phyloP scores from a whole-genome alignment of 1,139 yeast species.

The Taphrina sp. region DNA sequence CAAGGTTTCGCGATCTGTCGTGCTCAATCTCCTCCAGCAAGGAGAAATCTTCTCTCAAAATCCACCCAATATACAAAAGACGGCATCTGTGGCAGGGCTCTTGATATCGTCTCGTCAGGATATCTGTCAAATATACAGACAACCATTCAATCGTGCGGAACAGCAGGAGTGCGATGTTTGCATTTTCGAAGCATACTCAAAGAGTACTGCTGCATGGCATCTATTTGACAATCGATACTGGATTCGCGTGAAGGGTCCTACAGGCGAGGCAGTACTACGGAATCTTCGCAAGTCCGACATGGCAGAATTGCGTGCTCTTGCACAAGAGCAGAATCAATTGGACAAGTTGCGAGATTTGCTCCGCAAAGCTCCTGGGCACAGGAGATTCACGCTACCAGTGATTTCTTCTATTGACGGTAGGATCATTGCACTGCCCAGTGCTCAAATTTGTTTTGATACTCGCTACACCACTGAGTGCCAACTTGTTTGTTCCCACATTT shows the following conservation, averaged over 20 bases:
- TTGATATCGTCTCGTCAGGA: not conserved
- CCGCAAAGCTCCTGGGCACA: not conserved
- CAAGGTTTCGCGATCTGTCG: no score
- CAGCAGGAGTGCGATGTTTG: not conserved
- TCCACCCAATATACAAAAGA: no score
- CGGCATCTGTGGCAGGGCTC: no score
- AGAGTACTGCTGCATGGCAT: not conserved
- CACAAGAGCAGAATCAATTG: not conserved
- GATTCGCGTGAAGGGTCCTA: not conserved
- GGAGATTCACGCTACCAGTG: constrained; percentile 23
- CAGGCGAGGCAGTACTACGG: not conserved
- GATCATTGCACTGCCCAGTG: constrained; percentile 21
- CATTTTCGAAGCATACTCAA: not conserved
- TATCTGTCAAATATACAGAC: constrained; percentile 1
- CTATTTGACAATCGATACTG: constrained; percentile 23
- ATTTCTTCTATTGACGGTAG: not conserved
- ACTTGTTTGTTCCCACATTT: not conserved
- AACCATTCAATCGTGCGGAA: constrained; percentile 13
- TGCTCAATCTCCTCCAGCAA: no score
- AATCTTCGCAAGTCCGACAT: constrained; percentile 14
- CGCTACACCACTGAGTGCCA: not conserved
- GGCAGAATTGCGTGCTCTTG: not conserved
- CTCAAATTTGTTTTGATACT: not conserved
- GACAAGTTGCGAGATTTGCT: not conserved
- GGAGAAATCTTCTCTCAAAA: no score